Conservation (phyloP, 2,329 filamentous ascomycete genomes). For the Scopulariopsis brevicaulis region DNA sequence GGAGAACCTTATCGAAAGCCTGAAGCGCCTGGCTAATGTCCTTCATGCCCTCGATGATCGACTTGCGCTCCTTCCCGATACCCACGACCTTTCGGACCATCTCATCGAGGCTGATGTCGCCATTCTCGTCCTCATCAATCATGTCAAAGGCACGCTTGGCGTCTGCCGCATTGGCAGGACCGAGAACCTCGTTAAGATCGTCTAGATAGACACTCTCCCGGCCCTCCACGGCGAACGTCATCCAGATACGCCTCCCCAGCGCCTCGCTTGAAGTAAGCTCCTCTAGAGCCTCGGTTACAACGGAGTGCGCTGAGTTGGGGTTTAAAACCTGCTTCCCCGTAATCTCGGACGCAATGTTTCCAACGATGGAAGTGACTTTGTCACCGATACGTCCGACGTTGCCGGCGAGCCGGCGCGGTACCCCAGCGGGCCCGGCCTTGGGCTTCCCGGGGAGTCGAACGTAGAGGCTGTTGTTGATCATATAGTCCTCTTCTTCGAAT, state of each 20-base stretch:
- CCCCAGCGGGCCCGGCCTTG: slow-evolving; percentile 47
- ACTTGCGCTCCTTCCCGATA: slow-evolving; percentile 75
- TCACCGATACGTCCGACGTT: slow-evolving; percentile 76
- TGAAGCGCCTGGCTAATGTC: slow-evolving; percentile 92
- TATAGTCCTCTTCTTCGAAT: slow-evolving; percentile 82
- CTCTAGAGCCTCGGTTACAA: slow-evolving; percentile 82
- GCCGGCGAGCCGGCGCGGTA: slow-evolving; percentile 69
- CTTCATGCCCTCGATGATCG: slow-evolving; percentile 87
- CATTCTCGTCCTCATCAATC: slow-evolving; percentile 81
- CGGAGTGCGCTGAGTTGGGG: slow-evolving; percentile 76
- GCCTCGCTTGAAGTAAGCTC: slow-evolving; percentile 77
- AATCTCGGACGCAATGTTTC: slow-evolving; percentile 87
- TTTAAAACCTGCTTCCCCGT: slow-evolving; percentile 95
- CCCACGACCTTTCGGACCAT: slow-evolving; percentile 84
- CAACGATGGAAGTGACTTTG: slow-evolving; percentile 87
- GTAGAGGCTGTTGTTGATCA: slow-evolving; percentile 77
- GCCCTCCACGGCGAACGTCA: slow-evolving; percentile 92
- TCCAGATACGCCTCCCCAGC: slow-evolving; percentile 91
- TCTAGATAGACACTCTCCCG: slow-evolving; percentile 68
- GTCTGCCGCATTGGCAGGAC: slow-evolving; percentile 58
- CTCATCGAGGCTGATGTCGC: slow-evolving; percentile 89
- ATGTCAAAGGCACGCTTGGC: slow-evolving; percentile 76
- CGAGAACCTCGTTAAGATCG: slow-evolving; percentile 82
- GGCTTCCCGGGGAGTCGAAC: slow-evolving; percentile 51
- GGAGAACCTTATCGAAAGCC: slow-evolving; percentile 78